A percentile compares a stretch with the other conserved stretches of the same genome.
Evolutionary conservation across 371 early-diverging fungal species (phyloP).

Genomic region (Haplosporangium sp.): DNA sequence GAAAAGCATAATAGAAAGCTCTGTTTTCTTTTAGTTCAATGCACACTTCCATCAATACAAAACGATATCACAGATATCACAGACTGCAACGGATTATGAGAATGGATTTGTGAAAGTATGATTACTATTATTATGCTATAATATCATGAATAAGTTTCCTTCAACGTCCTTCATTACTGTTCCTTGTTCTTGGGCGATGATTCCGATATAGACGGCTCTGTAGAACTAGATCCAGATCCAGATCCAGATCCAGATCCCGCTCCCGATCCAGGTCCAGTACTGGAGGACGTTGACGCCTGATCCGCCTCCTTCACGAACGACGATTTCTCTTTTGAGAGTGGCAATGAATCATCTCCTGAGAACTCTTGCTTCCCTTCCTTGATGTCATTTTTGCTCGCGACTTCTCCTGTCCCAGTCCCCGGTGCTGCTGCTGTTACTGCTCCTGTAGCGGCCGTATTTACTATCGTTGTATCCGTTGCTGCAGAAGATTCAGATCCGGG

Average conservation of each 20-base stretch:
- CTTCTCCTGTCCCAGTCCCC: not conserved
- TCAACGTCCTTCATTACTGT: not conserved
- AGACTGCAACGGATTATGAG: not conserved
- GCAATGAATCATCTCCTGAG: not conserved
- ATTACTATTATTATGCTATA: not conserved
- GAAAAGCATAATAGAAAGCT: too few species aligned
- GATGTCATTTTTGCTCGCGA: not conserved
- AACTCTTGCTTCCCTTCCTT: not conserved
- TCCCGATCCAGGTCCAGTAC: not conserved
- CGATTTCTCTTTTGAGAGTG: not conserved
- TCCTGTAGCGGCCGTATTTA: not conserved
- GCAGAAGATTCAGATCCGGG: not conserved
- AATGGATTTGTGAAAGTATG: too few species aligned
- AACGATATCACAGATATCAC: not conserved
- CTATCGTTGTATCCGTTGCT: not conserved
- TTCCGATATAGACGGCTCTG: not conserved
- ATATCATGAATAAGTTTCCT: not conserved
- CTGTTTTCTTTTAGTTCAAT: not conserved
- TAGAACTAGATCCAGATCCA: constrained; percentile 2
- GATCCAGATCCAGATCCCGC: constrained; percentile 7
- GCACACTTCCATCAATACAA: not conserved
- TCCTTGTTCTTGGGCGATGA: not conserved
- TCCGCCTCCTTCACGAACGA: not conserved
- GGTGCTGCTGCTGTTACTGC: not conserved
- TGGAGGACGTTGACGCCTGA: constrained; percentile 19